Base-by-base conservation (phyloP, 2,329 filamentous ascomycete species). In the Epichloe aotearoae region DNA sequence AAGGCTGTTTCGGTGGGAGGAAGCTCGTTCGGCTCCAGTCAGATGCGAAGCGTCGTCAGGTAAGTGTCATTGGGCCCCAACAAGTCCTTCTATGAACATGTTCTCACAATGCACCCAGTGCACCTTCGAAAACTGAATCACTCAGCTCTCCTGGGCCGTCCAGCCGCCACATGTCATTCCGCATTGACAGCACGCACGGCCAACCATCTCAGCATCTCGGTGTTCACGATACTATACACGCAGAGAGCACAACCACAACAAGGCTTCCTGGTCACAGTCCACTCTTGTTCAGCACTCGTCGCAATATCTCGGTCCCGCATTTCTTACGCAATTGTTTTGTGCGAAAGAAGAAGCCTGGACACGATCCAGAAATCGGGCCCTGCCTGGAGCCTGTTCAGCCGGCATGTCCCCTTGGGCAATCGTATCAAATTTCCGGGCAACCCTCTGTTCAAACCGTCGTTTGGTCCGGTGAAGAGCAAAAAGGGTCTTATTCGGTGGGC, bases 271-370 rank as follows among this genome's bases (percentile, higher is more conserved):
- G 51, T 30, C 59, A 56, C 19, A 68, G 66, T 50, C 64, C 65
- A 17, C 66, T 68, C 38, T 58, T 60, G 41, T 65, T 68, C 57
- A 62, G 63, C 46, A 67, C 64, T n/a, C 58, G 55, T 17, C 52
- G 65, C 53, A 58, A 61, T 50, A 51, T 66, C 4, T 26, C 48
- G 40, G 54, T 53, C 15, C 52, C 59, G 4, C 56, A 61, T 3
- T 56, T 61, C 37, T 50, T 56, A 2, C 33, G 62, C 1, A 55
- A 57, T 4, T 58, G 50, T 17, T 57, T 61, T 50, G 44, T 3
- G 12, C 15, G 26, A 26, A 46, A 34, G 11, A 33, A 50, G 30
- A 41, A 23, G 10, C 3, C 38, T 20, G 20, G n/a, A 37, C 15
- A 34, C 19, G 42, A 40, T 7, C 19, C 41, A 40, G 49, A 50